These are phyloP conservation scores for Byssoonygena ceratinophila DNA, from an alignment of 2,329 filamentous ascomycete genomes.

Conservation along the genomic window DNA sequence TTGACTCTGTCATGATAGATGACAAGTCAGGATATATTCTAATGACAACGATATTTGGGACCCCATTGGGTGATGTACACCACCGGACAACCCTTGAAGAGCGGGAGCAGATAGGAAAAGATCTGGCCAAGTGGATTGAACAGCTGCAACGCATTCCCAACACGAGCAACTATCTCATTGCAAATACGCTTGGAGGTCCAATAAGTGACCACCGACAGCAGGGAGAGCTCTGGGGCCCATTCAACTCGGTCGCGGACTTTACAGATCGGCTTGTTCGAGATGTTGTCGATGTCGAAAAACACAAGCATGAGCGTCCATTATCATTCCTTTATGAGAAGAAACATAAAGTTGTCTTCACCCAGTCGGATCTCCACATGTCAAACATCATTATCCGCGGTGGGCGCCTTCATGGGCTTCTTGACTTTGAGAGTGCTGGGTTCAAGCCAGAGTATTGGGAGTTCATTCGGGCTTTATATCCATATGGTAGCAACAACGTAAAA, in stretches of 20 bases:
- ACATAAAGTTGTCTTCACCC: slow-evolving; percentile 15
- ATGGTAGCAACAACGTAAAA: neutral
- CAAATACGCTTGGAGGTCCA: slow-evolving; percentile 11
- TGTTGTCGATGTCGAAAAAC: neutral
- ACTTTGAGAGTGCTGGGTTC: slow-evolving; percentile 14
- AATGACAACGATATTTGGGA: slow-evolving; percentile 13
- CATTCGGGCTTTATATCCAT: slow-evolving; percentile 7
- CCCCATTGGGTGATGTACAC: slow-evolving; percentile 3
- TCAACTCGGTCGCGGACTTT: slow-evolving; percentile 13
- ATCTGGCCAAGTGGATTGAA: slow-evolving; percentile 13
- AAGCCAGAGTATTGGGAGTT: slow-evolving; percentile 17
- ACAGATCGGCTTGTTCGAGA: slow-evolving; percentile 11
- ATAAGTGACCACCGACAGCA: slow-evolving; percentile 9
- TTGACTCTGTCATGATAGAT: slow-evolving; percentile 14
- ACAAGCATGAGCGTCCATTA: slow-evolving; percentile 7
- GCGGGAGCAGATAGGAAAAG: slow-evolving; percentile 14
- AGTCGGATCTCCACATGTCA: slow-evolving; percentile 13
- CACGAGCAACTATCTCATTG: slow-evolving; percentile 11
- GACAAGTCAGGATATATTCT: slow-evolving; percentile 12
- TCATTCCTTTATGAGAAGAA: slow-evolving; percentile 14
- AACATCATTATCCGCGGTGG: slow-evolving; percentile 14
- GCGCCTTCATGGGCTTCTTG: slow-evolving; percentile 12
- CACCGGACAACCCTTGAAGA: slow-evolving; percentile 14
- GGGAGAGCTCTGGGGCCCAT: slow-evolving; percentile 13
- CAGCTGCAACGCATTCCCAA: slow-evolving; percentile 15